Evolutionary conservation across 2,329 filamentous ascomycete genomes (phyloP).

Genomic region (Grosmannia clavigera): DNA sequence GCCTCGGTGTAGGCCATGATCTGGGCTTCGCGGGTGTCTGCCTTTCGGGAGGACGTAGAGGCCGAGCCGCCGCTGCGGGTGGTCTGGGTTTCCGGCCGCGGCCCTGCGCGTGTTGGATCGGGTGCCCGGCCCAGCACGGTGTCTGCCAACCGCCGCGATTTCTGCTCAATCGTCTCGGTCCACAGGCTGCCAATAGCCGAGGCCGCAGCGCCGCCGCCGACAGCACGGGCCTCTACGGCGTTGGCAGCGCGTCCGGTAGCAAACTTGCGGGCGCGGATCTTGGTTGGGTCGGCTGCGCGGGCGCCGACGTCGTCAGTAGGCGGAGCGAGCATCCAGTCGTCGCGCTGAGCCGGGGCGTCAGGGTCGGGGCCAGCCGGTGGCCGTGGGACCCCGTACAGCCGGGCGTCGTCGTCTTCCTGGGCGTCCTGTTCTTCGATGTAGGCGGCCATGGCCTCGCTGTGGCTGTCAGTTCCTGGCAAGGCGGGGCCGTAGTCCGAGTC

Average conservation of each 20-base stretch:
- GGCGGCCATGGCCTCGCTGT: conserved; percentile 18
- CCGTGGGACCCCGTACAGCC: conserved; percentile 25
- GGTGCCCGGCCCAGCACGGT: conserved; percentile 63
- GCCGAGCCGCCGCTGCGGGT: conserved; percentile 5
- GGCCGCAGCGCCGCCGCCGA: conserved; percentile 11
- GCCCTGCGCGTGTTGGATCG: conserved; percentile 30
- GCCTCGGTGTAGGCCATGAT: conserved; percentile 40
- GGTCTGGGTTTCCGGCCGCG: conserved; percentile 28
- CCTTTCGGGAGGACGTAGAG: conserved; percentile 31
- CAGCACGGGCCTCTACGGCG: conserved; percentile 9
- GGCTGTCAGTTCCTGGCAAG: conserved; percentile 32
- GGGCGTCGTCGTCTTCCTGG: conserved; percentile 21
- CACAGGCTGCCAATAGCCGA: conserved; percentile 55
- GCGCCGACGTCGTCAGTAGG: conserved; percentile 41
- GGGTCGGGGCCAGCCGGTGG: conserved; percentile 15
- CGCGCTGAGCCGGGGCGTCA: conserved; percentile 47
- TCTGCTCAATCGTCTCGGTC: conserved; percentile 87
- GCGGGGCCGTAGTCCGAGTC: conserved; percentile 48
- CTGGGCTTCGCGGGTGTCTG: conserved; percentile 38
- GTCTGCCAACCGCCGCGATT: conserved; percentile 66
- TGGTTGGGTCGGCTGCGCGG: conserved; percentile 66
- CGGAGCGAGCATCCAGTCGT: conserved; percentile 74
- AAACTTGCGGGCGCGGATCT: conserved; percentile 72
- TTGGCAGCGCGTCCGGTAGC: conserved; percentile 45
- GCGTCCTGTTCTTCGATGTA: conserved; percentile 16